Evolutionary conservation across 2,329 filamentous ascomycete genomes (phyloP).

Genomic region (Beauveria bassiana): DNA sequence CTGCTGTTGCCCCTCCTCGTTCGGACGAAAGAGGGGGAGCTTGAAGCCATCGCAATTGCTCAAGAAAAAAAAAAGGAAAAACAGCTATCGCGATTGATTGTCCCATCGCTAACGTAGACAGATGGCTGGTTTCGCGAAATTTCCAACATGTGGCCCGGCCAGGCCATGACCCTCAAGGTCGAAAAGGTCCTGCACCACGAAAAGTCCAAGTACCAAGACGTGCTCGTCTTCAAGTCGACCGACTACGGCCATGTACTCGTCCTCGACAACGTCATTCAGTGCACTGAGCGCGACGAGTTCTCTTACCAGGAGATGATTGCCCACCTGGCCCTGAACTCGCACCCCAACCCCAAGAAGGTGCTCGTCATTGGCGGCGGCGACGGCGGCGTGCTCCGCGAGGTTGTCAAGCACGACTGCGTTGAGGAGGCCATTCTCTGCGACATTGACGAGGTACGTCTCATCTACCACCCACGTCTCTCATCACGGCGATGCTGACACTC

Average conservation of each 20-base stretch:
- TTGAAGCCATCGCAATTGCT: neutral
- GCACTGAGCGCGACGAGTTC: conserved; percentile 98
- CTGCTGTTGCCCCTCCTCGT: conserved; percentile 19
- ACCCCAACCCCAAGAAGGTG: conserved; percentile 97
- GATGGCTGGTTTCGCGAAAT: conserved; percentile 99
- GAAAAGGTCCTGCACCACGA: conserved; percentile 98
- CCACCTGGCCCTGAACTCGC: conserved; percentile 95
- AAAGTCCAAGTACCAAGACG: conserved; percentile 98
- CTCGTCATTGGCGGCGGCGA: conserved; percentile 97
- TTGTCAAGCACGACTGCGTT: conserved; percentile 97
- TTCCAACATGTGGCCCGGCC: conserved; percentile 96
- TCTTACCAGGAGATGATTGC: conserved; percentile 99
- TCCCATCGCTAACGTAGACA: conserved; percentile 28
- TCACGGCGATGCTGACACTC: neutral
- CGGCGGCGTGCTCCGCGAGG: conserved; percentile 93
- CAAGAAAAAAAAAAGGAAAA: neutral
- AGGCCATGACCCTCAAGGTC: conserved; percentile 97
- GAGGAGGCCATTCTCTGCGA: conserved; percentile 96
- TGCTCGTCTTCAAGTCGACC: conserved; percentile 97
- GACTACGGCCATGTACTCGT: conserved; percentile 95
- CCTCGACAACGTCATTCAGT: conserved; percentile 98
- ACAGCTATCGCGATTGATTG: conserved; percentile 7
- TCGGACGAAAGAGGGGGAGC: neutral
- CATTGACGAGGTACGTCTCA: conserved; percentile 68
- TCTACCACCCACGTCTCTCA: no score